A percentile compares a stretch with the other conserved stretches of the same genome.
Evolutionary conservation across 169 alveolate species (phyloP).

Genomic region (Babesia ovata): DNA sequence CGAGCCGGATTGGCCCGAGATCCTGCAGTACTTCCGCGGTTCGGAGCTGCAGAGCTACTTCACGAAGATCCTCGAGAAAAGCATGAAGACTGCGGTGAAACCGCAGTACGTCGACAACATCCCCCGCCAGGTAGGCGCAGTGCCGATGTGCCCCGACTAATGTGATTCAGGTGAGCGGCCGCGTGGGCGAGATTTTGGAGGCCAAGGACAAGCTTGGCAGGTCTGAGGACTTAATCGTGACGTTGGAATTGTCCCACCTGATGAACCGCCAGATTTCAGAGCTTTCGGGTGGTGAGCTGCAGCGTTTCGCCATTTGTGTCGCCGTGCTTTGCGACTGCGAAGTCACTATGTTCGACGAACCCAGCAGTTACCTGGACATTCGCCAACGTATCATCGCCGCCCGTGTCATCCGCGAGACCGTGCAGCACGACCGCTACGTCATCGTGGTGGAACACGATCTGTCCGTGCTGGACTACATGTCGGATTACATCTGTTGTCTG

Average conservation of each 20-base stretch:
- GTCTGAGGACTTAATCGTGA: constrained; percentile 82
- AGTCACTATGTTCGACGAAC: constrained; percentile 99
- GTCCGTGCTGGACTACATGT: constrained; percentile 97
- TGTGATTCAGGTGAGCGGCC: constrained; percentile 62
- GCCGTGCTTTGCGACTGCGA: constrained; percentile 92
- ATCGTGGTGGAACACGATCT: constrained; percentile 98
- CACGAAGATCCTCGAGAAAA: constrained; percentile 92
- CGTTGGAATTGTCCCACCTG: constrained; percentile 91
- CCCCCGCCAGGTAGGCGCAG: constrained; percentile 86
- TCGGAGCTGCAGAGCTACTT: constrained; percentile 96
- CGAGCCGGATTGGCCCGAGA: constrained; percentile 97
- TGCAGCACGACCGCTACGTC: constrained; percentile 91
- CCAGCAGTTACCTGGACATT: constrained; percentile 98
- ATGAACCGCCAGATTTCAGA: constrained; percentile 92
- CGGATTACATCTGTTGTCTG: constrained; percentile 98
- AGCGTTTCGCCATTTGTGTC: constrained; percentile 96
- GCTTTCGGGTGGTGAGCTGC: constrained; percentile 98
- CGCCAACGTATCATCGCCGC: constrained; percentile 97
- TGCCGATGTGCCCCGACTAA: background rate
- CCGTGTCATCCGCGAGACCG: constrained; percentile 86
- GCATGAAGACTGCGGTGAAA: constrained; percentile 94
- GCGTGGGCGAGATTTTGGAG: constrained; percentile 82
- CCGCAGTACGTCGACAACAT: constrained; percentile 98
- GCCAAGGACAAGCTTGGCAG: constrained; percentile 89
- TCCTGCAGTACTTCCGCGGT: constrained; percentile 94